Percentiles rank a stretch among this genome's conserved stretches.
Evolutionary conservation across 768 basidiomycete genomes (phyloP).

Genomic region (Psilocybe azurescens): DNA sequence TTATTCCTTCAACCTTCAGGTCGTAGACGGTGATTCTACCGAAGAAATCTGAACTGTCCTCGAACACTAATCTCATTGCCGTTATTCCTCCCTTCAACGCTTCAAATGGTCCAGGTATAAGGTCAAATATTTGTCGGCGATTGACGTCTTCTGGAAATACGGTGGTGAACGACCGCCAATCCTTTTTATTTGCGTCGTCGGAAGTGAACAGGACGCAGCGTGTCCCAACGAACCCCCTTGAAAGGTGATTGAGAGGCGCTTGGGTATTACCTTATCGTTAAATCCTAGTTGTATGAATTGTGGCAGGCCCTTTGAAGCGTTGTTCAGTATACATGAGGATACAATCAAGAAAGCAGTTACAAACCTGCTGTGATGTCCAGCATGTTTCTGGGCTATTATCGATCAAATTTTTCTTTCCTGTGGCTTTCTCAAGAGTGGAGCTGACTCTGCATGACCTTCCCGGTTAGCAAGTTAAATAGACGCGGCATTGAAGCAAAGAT

Average conservation of each 20-base stretch:
- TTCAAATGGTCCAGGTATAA: slow-evolving; percentile 35
- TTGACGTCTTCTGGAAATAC: slow-evolving; percentile 86
- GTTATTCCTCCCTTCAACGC: slow-evolving; percentile 38
- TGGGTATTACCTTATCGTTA: slow-evolving; percentile 54
- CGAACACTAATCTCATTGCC: slow-evolving; percentile 71
- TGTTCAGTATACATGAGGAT: background rate
- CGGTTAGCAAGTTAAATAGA: slow-evolving; percentile 11
- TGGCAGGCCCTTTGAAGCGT: slow-evolving; percentile 65
- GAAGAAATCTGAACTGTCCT: slow-evolving; percentile 86
- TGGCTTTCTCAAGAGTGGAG: slow-evolving; percentile 77
- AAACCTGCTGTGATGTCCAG: slow-evolving; percentile 83
- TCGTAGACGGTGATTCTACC: slow-evolving; percentile 82
- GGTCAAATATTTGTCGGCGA: slow-evolving; percentile 68
- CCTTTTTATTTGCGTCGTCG: slow-evolving; percentile 28
- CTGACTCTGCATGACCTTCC: slow-evolving; percentile 60
- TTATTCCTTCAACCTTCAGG: slow-evolving; percentile 45
- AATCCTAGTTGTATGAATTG: slow-evolving; percentile 78
- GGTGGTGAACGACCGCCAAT: slow-evolving; percentile 56
- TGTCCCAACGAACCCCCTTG: slow-evolving; percentile 85
- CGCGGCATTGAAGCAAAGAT: slow-evolving; percentile 20
- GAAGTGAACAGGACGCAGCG: slow-evolving; percentile 56
- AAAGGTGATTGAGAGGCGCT: slow-evolving; percentile 67
- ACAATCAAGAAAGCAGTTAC: background rate
- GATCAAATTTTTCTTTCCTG: slow-evolving; percentile 70
- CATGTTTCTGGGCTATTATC: slow-evolving; percentile 81